A percentile compares a stretch with the other conserved stretches of the same genome.
These are phyloP conservation scores for Pseudopyricularia cyperi DNA, from an alignment of 2,329 filamentous ascomycete genomes.

Conservation along the genomic window DNA sequence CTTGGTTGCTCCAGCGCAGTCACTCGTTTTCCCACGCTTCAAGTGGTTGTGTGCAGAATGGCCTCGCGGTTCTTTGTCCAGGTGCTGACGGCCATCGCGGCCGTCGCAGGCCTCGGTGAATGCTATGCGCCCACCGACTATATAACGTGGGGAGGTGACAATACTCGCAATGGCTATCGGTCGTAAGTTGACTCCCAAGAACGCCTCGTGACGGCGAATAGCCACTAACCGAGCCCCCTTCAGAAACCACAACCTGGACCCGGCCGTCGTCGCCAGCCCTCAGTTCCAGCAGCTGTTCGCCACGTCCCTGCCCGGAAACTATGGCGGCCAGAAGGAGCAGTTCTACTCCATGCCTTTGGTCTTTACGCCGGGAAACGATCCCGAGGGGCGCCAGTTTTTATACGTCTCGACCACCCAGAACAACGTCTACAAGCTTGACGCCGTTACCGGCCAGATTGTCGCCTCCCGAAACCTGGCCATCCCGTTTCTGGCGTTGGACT, in stretches of 20 bases:
- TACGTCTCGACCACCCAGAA: slow-evolving; percentile 37
- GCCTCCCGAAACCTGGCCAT: slow-evolving; percentile 25
- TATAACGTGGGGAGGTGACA: slow-evolving; percentile 47
- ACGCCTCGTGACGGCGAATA: neutral
- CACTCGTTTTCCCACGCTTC: neutral
- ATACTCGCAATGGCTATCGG: slow-evolving; percentile 38
- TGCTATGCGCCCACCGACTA: slow-evolving; percentile 35
- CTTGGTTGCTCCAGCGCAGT: neutral
- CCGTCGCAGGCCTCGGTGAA: slow-evolving; percentile 18
- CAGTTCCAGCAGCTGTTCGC: slow-evolving; percentile 44
- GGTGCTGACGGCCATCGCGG: slow-evolving; percentile 11
- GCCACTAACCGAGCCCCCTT: neutral
- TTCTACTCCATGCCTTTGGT: slow-evolving; percentile 37
- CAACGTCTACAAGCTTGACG: slow-evolving; percentile 34
- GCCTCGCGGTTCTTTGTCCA: neutral
- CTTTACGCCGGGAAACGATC: slow-evolving; percentile 23
- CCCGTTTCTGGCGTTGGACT: slow-evolving; percentile 30
- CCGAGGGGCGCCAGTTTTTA: slow-evolving; percentile 27
- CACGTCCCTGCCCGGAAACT: slow-evolving; percentile 36
- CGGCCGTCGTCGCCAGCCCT: slow-evolving; percentile 38
- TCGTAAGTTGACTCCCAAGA: slow-evolving; percentile 20
- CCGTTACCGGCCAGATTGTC: slow-evolving; percentile 29
- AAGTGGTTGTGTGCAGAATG: neutral
- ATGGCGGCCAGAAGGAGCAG: slow-evolving; percentile 34
- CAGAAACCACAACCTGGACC: slow-evolving; percentile 50